Base-by-base conservation (phyloP, 306 rosid species). In the Oxytropis ochrocephala region DNA sequence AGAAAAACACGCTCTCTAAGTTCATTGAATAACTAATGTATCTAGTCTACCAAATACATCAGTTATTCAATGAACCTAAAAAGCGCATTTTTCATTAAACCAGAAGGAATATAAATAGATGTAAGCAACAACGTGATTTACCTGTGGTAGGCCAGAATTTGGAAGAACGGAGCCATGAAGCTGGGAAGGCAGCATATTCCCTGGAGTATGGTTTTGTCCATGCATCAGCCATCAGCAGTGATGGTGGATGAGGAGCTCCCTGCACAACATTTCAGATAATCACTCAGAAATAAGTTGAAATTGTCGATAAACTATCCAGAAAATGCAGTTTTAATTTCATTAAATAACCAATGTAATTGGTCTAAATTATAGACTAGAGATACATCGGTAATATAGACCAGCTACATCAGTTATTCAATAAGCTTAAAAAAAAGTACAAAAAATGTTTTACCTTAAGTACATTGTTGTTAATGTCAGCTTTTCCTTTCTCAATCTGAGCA, bases 171-270 rank as follows among this genome's bases (percentile, higher is more conserved):
- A 95, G 99, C 99, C 97, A 91, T 6, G 91, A 19, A 71, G 97
- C 96, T 0, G 99, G 97, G 84, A 84, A 95, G 79, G 99, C 99
- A 44, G 97, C 99, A 57, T 89, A 91, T 39, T 91, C 96, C 75
- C 97, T 84, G 51, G 97, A 73, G 73, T 95, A 95, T n/a, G 97
- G 99, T 77, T 91, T 95, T 39, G 91, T 78, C 99, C 97, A 95
- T 79, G 87, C 68, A 74, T 95, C 96, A 77, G 88, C 99, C 99
- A 95, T 95, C 41, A 95, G 95, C 72, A 95, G 70, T 54, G 99
- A 91, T 79, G 99, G 93, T 50, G 99, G 97, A 81, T 95, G 99
- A 80, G 99, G 97, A 56, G 99, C 97, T 32, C 96, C 80, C 99
- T 95, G 84, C 69, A 78, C 11, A 62, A 55, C 8, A 46, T 42